Percentiles rank a stretch among this genome's conserved stretches.
These are phyloP conservation scores for Viola pubescens DNA, from an alignment of 441 rosid genomes.

Conservation along the genomic window DNA sequence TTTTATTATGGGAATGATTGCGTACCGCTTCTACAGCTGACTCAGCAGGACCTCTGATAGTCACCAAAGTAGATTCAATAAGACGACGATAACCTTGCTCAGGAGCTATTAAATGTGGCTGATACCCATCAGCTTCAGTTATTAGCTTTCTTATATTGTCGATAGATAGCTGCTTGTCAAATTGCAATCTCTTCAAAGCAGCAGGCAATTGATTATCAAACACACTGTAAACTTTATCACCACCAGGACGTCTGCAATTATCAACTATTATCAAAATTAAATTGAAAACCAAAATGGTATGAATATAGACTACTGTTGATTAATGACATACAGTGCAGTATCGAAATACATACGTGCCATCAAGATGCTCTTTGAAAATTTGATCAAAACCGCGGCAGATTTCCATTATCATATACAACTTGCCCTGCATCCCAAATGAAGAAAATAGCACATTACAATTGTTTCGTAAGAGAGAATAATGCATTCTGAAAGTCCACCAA, in stretches of 20 bases:
- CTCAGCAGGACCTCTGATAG: constrained; percentile 87
- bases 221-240: constrained; percentile 73
- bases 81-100: constrained; percentile 94
- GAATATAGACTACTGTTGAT: neutral
- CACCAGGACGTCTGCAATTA: constrained; percentile 77
- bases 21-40: constrained; percentile 86
- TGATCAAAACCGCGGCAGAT: constrained; percentile 90
- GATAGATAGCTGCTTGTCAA: constrained; percentile 78
- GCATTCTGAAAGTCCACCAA: constrained; percentile 5
- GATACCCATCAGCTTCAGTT: constrained; percentile 96
- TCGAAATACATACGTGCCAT: constrained; percentile 50
- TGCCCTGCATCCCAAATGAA: constrained; percentile 54
- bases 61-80: constrained; percentile 66
- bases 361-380: constrained; percentile 86
- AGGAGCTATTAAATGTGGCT: constrained; percentile 91
- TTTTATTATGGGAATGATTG: constrained; percentile 3
- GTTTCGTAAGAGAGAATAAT: constrained; percentile 1
- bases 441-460: neutral
- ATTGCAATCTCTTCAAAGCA: constrained; percentile 79
- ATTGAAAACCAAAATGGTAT: constrained; percentile 9
- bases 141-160: constrained; percentile 74
- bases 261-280: constrained; percentile 14
- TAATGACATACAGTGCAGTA: constrained; percentile 1
- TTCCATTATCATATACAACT: constrained; percentile 87
- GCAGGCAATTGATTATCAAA: constrained; percentile 83